Conservation (phyloP, 352 stramenopile genomes). For the Halophytophthora batemanensis region DNA sequence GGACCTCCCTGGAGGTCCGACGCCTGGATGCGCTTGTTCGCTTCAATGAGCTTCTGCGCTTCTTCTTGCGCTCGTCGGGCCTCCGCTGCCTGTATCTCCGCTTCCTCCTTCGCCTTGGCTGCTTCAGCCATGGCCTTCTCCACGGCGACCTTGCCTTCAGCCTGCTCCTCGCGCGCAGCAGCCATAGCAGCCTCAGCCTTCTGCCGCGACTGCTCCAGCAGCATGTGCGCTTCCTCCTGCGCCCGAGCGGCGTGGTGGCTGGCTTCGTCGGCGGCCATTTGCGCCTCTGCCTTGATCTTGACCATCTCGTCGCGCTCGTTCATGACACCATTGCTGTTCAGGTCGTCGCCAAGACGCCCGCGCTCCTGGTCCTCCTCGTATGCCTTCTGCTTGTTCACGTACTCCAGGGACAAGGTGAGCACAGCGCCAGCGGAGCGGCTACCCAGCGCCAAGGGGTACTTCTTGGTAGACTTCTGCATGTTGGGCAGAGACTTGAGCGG, state of each 20-base stretch:
- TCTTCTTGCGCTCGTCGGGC: slow-evolving; percentile 73
- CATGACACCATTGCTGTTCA: slow-evolving; percentile 58
- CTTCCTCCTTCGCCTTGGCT: slow-evolving; percentile 71
- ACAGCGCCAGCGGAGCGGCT: slow-evolving; percentile 74
- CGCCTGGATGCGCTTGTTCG: slow-evolving; percentile 81
- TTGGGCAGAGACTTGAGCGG: slow-evolving; percentile 79
- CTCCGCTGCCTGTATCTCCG: slow-evolving; percentile 76
- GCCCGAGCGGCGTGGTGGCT: slow-evolving; percentile 60
- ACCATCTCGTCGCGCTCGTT: slow-evolving; percentile 81
- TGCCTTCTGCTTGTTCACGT: slow-evolving; percentile 83
- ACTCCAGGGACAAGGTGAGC: slow-evolving; percentile 76
- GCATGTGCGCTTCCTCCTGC: slow-evolving; percentile 70
- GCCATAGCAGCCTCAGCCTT: slow-evolving; percentile 84
- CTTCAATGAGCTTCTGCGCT: slow-evolving; percentile 80
- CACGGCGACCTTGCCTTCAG: slow-evolving; percentile 78
- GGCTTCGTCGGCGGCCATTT: slow-evolving; percentile 79
- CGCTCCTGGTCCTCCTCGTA: slow-evolving; percentile 72
- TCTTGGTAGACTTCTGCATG: slow-evolving; percentile 82
- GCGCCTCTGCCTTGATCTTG: slow-evolving; percentile 78
- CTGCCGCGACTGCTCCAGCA: slow-evolving; percentile 72
- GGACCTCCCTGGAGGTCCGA: slow-evolving; percentile 29
- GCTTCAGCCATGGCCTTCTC: slow-evolving; percentile 85
- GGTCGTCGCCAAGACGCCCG: slow-evolving; percentile 50
- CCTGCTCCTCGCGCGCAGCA: slow-evolving; percentile 73
- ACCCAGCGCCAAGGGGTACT: slow-evolving; percentile 77